A percentile compares a stretch with the other conserved stretches of the same genome.
phyloP scores from a whole-genome alignment of 1,284 basidiomycete genomes.

The Peniophora sp. region DNA sequence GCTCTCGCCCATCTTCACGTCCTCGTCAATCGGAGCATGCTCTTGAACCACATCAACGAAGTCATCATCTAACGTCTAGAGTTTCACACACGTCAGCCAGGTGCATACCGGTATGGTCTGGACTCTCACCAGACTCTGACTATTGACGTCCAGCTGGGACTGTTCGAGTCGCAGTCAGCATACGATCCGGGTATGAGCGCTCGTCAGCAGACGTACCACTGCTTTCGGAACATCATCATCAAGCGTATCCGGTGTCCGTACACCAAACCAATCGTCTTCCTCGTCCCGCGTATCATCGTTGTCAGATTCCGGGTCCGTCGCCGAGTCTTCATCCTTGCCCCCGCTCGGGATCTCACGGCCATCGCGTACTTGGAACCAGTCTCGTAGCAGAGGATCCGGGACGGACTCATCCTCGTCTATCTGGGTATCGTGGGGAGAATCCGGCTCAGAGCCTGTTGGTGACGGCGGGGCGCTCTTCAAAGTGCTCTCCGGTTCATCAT shows the following conservation, averaged over 20 bases:
- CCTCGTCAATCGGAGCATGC: slow-evolving; percentile 6
- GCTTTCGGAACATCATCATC: slow-evolving; percentile 2
- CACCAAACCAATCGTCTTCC: slow-evolving; percentile 30
- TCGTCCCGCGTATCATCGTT: slow-evolving; percentile 33
- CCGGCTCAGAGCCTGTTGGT: slow-evolving; percentile 4
- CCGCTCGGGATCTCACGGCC: slow-evolving; percentile 14
- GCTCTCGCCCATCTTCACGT: slow-evolving; percentile 58
- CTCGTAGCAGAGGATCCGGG: slow-evolving; percentile 33
- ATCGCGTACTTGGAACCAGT: slow-evolving; percentile 55
- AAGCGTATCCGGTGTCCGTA: slow-evolving; percentile 7
- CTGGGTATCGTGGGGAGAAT: slow-evolving; percentile 7
- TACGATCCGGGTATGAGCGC: too few relatives aligned
- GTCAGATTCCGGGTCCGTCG: slow-evolving; percentile 54
- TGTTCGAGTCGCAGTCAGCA: background rate
- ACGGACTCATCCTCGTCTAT: slow-evolving; percentile 18
- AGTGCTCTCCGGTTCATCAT: slow-evolving; percentile 3
- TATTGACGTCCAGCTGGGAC: slow-evolving; percentile 7
- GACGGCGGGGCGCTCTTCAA: background rate
- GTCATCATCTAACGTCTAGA: slow-evolving; percentile 4
- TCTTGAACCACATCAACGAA: slow-evolving; percentile 6
- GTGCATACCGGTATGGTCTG: too few relatives aligned
- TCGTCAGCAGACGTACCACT: slow-evolving; percentile 2
- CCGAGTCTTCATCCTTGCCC: slow-evolving; percentile 48
- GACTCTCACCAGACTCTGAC: background rate
- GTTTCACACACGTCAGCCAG: slow-evolving; percentile 1